These are phyloP conservation scores for Boechera retrofracta DNA, from an alignment of 345 rosid species.

Conservation along the genomic window DNA sequence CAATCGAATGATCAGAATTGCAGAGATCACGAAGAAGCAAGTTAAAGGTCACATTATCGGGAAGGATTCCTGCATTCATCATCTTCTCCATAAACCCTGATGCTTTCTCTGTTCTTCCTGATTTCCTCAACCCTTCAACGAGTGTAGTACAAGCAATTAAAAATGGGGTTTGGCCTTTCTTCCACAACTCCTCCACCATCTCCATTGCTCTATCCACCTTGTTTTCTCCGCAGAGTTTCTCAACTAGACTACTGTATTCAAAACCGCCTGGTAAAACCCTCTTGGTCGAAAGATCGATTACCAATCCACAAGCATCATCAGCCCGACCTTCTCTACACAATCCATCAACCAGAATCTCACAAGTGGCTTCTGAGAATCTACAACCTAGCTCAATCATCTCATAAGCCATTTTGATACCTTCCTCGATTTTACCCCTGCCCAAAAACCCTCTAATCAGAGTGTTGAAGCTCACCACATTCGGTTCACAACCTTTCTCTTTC, in stretches of 20 bases:
- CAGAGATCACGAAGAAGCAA: slow-evolving; percentile 80
- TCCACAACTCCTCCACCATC: slow-evolving; percentile 68
- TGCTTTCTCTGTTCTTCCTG: slow-evolving; percentile 57
- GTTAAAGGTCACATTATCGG: slow-evolving; percentile 80
- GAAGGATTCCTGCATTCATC: slow-evolving; percentile 60
- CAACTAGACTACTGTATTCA: slow-evolving; percentile 65
- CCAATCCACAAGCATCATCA: slow-evolving; percentile 60
- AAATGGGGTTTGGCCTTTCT: slow-evolving; percentile 61
- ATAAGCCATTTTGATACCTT: slow-evolving; percentile 75
- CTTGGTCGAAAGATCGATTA: slow-evolving; percentile 64
- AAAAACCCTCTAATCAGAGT: slow-evolving; percentile 79
- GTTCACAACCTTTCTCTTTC: slow-evolving; percentile 71
- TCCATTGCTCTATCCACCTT: slow-evolving; percentile 59
- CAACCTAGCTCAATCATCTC: slow-evolving; percentile 79
- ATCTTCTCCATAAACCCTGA: slow-evolving; percentile 65
- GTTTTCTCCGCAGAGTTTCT: slow-evolving; percentile 58
- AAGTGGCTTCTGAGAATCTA: slow-evolving; percentile 65
- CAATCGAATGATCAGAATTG: slow-evolving; percentile 52
- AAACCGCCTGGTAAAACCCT: slow-evolving; percentile 63
- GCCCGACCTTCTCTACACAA: slow-evolving; percentile 59
- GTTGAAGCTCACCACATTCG: slow-evolving; percentile 84
- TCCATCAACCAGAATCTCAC: slow-evolving; percentile 86
- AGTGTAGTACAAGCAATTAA: slow-evolving; percentile 75
- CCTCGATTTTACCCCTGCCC: slow-evolving; percentile 60
- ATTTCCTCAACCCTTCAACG: slow-evolving; percentile 77